A percentile compares a stretch with the other conserved stretches of the same genome.
Conservation (phyloP, 2,329 filamentous ascomycete species). For the Amesomyces nigricolor region DNA sequence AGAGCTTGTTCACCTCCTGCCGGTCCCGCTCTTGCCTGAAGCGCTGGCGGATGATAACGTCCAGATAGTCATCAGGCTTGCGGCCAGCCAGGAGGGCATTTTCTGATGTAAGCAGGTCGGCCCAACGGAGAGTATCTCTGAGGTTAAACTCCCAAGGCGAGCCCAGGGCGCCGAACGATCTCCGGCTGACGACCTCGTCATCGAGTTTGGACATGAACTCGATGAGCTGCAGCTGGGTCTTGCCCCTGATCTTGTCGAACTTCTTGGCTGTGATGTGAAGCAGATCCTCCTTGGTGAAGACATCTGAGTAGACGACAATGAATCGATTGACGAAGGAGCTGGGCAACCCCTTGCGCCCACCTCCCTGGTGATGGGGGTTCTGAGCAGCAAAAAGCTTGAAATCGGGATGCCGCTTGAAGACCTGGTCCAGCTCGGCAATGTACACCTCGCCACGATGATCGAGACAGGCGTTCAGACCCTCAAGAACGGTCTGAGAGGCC, state of each 20-base stretch:
- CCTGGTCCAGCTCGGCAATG: constrained; percentile 89
- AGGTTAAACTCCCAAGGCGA: constrained; percentile 96
- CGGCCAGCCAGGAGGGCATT: constrained; percentile 57
- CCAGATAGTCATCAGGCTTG: constrained; percentile 65
- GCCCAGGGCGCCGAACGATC: constrained; percentile 55
- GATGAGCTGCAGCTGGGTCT: constrained; percentile 63
- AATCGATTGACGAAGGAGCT: constrained; percentile 97
- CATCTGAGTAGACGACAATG: constrained; percentile 93
- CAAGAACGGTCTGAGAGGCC: constrained; percentile 91
- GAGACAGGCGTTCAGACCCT: constrained; percentile 92
- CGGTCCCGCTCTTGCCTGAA: constrained; percentile 73
- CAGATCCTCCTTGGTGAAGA: constrained; percentile 76
- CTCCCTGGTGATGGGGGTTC: constrained; percentile 95
- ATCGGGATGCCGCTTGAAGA: constrained; percentile 80
- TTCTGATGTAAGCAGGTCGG: constrained; percentile 61
- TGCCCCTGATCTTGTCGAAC: constrained; percentile 58
- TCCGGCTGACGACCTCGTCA: constrained; percentile 56
- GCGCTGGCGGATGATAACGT: constrained; percentile 78
- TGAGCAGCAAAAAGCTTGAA: constrained; percentile 97
- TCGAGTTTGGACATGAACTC: constrained; percentile 78
- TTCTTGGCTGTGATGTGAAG: constrained; percentile 73
- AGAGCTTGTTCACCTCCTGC: constrained; percentile 58
- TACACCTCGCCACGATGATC: constrained; percentile 96
- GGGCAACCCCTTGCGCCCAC: constrained; percentile 88
- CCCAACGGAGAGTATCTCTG: constrained; percentile 83